phyloP scores from a whole-genome alignment of 371 early-diverging fungal species.

The Lichtheimia corymbifera region DNA sequence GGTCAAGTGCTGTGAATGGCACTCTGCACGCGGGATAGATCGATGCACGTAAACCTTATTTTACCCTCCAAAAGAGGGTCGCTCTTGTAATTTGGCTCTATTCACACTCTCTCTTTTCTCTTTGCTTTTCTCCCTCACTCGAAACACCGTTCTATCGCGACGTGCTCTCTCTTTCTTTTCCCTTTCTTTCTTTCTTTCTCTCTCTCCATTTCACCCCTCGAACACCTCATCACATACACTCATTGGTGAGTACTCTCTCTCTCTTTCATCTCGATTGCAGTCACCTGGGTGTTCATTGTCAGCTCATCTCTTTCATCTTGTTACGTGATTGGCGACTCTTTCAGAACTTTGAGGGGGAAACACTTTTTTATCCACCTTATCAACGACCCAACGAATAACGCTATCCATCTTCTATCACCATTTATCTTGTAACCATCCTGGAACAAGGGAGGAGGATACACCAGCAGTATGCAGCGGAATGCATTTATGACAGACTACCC shows the following conservation, averaged over 20 bases:
- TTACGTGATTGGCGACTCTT: too few species aligned
- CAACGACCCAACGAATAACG: too few species aligned
- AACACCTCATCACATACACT: neutral
- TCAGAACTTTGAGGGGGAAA: too few species aligned
- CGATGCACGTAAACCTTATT: neutral
- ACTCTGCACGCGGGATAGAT: conserved; percentile 1
- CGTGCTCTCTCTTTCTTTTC: conserved; percentile 1
- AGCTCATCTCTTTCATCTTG: too few species aligned
- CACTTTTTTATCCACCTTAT: too few species aligned
- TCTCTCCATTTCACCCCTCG: neutral
- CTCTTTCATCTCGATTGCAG: neutral
- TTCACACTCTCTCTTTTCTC: neutral
- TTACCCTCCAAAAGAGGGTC: neutral
- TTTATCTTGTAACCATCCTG: too few species aligned
- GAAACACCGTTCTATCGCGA: neutral
- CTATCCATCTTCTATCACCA: too few species aligned
- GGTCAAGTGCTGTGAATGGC: too few species aligned
- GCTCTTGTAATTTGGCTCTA: neutral
- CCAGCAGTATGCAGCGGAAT: conserved; percentile 9
- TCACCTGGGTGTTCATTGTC: neutral
- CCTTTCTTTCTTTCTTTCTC: conserved; percentile 1
- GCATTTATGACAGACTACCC: conserved; percentile 13
- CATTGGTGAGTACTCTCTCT: neutral
- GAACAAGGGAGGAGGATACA: neutral
- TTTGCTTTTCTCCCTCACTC: neutral